Conservation (phyloP, 805 yeast genomes). For the Kuraishia capsulata region DNA sequence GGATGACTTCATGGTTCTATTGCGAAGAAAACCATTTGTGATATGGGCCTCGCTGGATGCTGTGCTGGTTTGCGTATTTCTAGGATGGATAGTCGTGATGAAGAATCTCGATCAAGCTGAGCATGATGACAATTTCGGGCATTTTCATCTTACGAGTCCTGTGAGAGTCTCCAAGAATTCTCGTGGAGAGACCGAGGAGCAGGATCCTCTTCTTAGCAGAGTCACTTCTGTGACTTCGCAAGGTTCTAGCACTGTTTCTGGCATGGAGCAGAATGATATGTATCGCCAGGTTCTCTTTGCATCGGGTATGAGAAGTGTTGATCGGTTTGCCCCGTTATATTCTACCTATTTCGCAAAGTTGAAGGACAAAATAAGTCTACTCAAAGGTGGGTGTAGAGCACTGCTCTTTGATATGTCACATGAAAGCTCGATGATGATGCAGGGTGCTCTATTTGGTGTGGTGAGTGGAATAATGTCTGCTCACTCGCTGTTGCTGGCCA, state of each 20-base stretch:
- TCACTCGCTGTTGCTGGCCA: slow-evolving; percentile 79
- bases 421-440: slow-evolving; percentile 20
- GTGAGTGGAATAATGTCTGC: slow-evolving; percentile 76
- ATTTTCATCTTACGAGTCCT: neutral
- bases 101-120: neutral
- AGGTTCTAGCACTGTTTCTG: neutral
- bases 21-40: slow-evolving; percentile 37
- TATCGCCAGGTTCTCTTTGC: neutral
- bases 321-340: neutral
- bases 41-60: slow-evolving; percentile 41
- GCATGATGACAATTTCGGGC: neutral
- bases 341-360: neutral
- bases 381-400: neutral
- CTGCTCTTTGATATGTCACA: slow-evolving; percentile 7
- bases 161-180: neutral
- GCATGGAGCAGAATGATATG: neutral
- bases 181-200: neutral
- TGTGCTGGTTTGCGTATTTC: slow-evolving; percentile 16
- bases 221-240: neutral
- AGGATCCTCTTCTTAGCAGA: neutral
- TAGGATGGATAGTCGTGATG: slow-evolving; percentile 18
- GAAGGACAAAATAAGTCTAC: neutral
- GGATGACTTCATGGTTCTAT: slow-evolving; percentile 33
- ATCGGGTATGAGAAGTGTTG: neutral
- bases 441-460: slow-evolving; percentile 59